These are phyloP conservation scores for Eimeria sp. DNA, from an alignment of 169 alveolate species.

Conservation along the genomic window DNA sequence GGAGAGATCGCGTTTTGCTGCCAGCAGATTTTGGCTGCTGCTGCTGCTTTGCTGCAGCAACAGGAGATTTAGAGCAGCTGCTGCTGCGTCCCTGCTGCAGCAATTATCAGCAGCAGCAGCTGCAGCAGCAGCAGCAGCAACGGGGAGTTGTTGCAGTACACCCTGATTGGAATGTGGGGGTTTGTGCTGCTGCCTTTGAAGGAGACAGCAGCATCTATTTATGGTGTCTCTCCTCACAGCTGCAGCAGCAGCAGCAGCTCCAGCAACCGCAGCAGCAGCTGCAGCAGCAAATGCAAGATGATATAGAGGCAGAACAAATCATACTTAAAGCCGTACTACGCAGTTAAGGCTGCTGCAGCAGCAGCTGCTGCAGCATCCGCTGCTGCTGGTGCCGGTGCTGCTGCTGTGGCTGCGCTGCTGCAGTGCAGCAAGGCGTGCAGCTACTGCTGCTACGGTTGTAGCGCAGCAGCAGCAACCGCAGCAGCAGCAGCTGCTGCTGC, in stretches of 20 bases:
- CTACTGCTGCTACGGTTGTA: background rate
- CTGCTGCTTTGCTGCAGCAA: constrained; percentile 41
- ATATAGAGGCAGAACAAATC: background rate
- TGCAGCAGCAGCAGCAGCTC: constrained; percentile 24
- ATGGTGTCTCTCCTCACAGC: background rate
- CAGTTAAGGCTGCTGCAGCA: background rate
- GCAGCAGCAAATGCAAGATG: background rate
- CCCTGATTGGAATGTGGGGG: constrained; percentile 12
- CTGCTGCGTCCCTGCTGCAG: constrained; percentile 62
- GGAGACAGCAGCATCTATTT: constrained; percentile 6
- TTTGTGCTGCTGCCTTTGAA: constrained; percentile 25
- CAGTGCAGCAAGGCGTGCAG: background rate
- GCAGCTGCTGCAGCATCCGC: background rate
- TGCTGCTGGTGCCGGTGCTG: background rate
- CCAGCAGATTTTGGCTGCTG: constrained; percentile 42
- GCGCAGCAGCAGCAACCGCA: background rate
- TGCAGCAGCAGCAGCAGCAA: background rate
- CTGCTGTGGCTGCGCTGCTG: background rate
- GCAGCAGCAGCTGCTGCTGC: constrained; percentile 7
- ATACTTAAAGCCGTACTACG: background rate
- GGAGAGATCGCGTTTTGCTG: constrained; percentile 39
- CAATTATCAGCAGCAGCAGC: background rate
- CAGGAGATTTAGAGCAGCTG: constrained; percentile 40
- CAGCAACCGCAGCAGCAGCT: background rate
- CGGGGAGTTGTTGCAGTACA: constrained; percentile 18